Evolutionary conservation across 768 basidiomycete genomes (phyloP).

Genomic region (Obba rivulosa): DNA sequence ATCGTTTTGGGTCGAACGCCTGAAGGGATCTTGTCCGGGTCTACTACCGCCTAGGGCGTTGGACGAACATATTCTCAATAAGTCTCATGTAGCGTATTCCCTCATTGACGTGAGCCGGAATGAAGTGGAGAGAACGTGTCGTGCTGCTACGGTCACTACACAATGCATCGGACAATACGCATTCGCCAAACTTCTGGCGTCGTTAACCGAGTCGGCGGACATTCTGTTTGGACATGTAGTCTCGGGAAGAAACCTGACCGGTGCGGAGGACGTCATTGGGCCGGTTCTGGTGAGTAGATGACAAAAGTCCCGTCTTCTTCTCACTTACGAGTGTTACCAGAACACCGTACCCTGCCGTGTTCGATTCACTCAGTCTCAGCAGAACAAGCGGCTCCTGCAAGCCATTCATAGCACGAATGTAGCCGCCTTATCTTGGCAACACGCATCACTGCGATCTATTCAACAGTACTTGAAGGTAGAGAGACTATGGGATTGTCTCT

Average conservation of each 20-base stretch:
- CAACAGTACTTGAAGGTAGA: constrained; percentile 28
- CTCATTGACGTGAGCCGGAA: not conserved
- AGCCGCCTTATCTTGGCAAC: constrained; percentile 37
- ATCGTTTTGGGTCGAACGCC: constrained; percentile 29
- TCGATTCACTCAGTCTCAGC: constrained; percentile 18
- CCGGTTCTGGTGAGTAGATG: constrained; percentile 37
- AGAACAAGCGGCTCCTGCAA: constrained; percentile 30
- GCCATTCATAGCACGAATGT: constrained; percentile 34
- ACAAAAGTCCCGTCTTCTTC: not conserved
- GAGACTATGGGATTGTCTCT: constrained; percentile 37
- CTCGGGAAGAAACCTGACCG: constrained; percentile 37
- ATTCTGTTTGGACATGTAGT: constrained; percentile 43
- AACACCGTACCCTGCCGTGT: constrained; percentile 43
- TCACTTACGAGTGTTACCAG: constrained; percentile 18
- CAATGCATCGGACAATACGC: constrained; percentile 33
- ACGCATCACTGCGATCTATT: constrained; percentile 38
- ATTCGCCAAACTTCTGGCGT: constrained; percentile 24
- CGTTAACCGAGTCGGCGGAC: constrained; percentile 22
- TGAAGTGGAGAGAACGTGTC: constrained; percentile 5
- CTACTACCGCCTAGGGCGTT: too few species aligned
- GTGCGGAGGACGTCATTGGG: constrained; percentile 39
- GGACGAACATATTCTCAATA: not conserved
- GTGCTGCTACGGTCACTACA: constrained; percentile 23
- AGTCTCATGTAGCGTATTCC: not conserved
- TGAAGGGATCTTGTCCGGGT: not conserved